phyloP scores from a whole-genome alignment of 1,284 basidiomycete species.

The Boletus sp. region DNA sequence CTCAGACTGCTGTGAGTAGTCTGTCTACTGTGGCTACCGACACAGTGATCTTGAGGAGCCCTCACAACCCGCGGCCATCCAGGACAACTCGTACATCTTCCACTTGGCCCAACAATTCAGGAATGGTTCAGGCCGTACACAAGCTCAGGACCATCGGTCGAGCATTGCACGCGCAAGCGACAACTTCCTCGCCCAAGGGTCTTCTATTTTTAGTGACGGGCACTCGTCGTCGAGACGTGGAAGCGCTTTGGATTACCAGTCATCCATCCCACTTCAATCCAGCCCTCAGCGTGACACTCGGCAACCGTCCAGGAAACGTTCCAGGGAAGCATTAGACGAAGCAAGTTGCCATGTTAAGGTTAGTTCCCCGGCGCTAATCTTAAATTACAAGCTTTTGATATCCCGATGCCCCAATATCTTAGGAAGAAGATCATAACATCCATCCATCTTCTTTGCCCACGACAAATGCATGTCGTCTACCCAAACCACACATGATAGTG shows the following conservation, averaged over 20 bases:
- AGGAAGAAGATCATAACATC: slow-evolving; percentile 27
- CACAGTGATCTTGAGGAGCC: slow-evolving; percentile 17
- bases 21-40: slow-evolving; percentile 19
- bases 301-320: slow-evolving; percentile 34
- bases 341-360: slow-evolving; percentile 32
- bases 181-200: slow-evolving; percentile 34
- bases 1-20: slow-evolving; percentile 17
- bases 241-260: slow-evolving; percentile 19
- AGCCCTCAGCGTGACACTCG: slow-evolving; percentile 20
- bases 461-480: slow-evolving; percentile 20
- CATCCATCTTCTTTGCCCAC: slow-evolving; percentile 21
- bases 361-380: slow-evolving; percentile 31
- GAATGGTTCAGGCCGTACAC: slow-evolving; percentile 19
- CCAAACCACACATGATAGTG: slow-evolving; percentile 24
- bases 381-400: slow-evolving; percentile 26
- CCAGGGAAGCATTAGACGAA: slow-evolving; percentile 32
- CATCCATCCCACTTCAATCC: slow-evolving; percentile 16
- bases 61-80: slow-evolving; percentile 15
- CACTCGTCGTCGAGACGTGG: slow-evolving; percentile 22
- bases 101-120: slow-evolving; percentile 26
- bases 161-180: slow-evolving; percentile 35
- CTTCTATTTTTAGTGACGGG: slow-evolving; percentile 31
- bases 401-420: slow-evolving; percentile 23
- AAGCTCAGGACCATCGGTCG: slow-evolving; percentile 32
- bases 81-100: slow-evolving; percentile 24